phyloP scores from a whole-genome alignment of 352 stramenopile genomes.

The Globisporangium paddicum region DNA sequence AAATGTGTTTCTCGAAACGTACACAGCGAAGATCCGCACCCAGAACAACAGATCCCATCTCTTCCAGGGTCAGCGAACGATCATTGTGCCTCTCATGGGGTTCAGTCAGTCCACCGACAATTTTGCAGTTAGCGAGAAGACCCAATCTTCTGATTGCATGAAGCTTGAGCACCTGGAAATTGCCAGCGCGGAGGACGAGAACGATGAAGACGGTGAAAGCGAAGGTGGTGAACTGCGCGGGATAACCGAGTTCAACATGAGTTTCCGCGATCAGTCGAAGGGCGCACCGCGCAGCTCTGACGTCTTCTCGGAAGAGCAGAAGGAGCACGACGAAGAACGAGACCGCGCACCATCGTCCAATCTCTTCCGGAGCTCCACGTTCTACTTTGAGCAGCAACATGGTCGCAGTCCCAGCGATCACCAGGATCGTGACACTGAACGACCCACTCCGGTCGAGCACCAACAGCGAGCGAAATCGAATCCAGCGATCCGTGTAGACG shows the following conservation, averaged over 20 bases:
- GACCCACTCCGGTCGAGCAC: background rate
- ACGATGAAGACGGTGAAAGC: background rate
- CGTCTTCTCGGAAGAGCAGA: background rate
- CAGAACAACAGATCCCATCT: slow-evolving; percentile 24
- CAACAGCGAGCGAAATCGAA: background rate
- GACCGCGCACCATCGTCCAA: background rate
- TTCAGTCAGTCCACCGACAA: slow-evolving; percentile 19
- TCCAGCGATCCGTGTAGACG: slow-evolving; percentile 10
- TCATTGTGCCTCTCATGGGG: slow-evolving; percentile 20
- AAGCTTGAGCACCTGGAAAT: slow-evolving; percentile 21
- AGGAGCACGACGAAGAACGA: background rate
- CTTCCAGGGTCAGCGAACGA: slow-evolving; percentile 27
- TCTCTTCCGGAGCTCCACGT: slow-evolving; percentile 10
- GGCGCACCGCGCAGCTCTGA: slow-evolving; percentile 5
- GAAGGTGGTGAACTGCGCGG: background rate
- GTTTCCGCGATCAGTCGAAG: background rate
- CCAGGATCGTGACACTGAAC: background rate
- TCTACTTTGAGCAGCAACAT: slow-evolving; percentile 4
- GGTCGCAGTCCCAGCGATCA: background rate
- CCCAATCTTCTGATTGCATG: slow-evolving; percentile 12
- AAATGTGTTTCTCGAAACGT: slow-evolving; percentile 27
- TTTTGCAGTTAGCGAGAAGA: slow-evolving; percentile 10
- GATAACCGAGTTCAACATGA: background rate
- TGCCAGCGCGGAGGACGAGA: background rate
- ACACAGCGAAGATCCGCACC: slow-evolving; percentile 19